phyloP scores from a whole-genome alignment of 768 basidiomycete genomes.

The Stropharia rugosoannulata region DNA sequence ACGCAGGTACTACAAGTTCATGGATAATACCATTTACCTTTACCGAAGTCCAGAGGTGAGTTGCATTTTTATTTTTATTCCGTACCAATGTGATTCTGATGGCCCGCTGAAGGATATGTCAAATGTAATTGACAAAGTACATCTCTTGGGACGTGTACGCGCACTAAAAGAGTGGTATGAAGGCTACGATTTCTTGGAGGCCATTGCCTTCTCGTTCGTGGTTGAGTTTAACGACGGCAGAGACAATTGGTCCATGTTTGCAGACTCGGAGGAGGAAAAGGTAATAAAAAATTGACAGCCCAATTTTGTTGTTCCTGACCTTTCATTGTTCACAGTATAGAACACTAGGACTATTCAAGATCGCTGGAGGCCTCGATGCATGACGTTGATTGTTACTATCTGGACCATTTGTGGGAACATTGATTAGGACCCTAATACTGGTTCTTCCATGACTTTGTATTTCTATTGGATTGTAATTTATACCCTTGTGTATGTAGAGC shows the following conservation, averaged over 20 bases:
- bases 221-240: slow-evolving; percentile 54
- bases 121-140: slow-evolving; percentile 39
- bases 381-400: too few species aligned
- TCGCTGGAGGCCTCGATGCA: slow-evolving; percentile 34
- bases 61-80: background rate
- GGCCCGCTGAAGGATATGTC: slow-evolving; percentile 33
- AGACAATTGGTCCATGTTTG: slow-evolving; percentile 55
- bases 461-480: too few species aligned
- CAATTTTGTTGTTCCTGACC: background rate
- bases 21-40: slow-evolving; percentile 44
- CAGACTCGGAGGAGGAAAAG: slow-evolving; percentile 66
- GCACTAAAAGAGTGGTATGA: slow-evolving; percentile 62
- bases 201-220: slow-evolving; percentile 67
- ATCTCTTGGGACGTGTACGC: slow-evolving; percentile 44
- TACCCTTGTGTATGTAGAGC: too few species aligned
- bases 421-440: too few species aligned
- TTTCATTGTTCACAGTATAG: slow-evolving; percentile 34
- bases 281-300: slow-evolving; percentile 22
- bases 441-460: too few species aligned
- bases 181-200: slow-evolving; percentile 65
- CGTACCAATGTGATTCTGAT: slow-evolving; percentile 1
- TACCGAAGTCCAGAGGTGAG: slow-evolving; percentile 53
- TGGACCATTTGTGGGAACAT: too few species aligned
- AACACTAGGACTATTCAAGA: slow-evolving; percentile 46
- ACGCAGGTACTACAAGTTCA: slow-evolving; percentile 61